A percentile compares a stretch with the other conserved stretches of the same genome.
Evolutionary conservation across 2,329 filamentous ascomycete genomes (phyloP).

Genomic region (Aspergillaceae sp.): DNA sequence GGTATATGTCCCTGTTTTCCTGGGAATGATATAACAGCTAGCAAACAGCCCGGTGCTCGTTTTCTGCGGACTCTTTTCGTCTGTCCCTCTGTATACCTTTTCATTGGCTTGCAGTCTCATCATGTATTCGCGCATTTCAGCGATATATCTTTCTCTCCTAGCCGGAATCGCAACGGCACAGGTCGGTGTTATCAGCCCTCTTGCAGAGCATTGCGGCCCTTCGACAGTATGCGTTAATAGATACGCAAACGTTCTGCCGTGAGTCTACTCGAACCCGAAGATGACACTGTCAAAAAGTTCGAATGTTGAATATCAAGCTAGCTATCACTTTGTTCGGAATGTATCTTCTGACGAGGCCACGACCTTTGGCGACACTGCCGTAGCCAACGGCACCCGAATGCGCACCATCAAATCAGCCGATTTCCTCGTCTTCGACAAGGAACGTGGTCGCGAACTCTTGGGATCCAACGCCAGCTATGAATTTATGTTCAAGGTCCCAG

Average conservation of each 20-base stretch:
- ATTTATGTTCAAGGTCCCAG: conserved; percentile 30
- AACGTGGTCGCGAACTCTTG: conserved; percentile 28
- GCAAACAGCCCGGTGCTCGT: not conserved
- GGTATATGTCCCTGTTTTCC: no score
- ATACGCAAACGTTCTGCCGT: conserved; percentile 24
- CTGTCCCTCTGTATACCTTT: no score
- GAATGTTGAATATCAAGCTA: conserved; percentile 13
- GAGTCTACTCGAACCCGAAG: conserved; percentile 2
- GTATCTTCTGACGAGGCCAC: conserved; percentile 16
- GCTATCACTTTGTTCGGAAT: conserved; percentile 32
- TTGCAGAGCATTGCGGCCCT: conserved; percentile 21
- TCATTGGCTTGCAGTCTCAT: no score
- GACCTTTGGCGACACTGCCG: conserved; percentile 24
- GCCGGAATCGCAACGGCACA: conserved; percentile 12
- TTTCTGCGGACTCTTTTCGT: no score
- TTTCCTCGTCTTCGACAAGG: conserved; percentile 33
- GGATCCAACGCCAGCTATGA: conserved; percentile 30
- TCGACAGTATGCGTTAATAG: conserved; percentile 32
- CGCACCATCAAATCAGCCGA: conserved; percentile 23
- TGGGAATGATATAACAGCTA: no score
- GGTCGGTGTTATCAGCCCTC: conserved; percentile 18
- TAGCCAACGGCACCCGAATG: conserved; percentile 26
- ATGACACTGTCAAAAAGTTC: not conserved
- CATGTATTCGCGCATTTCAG: conserved; percentile 1
- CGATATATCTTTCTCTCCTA: conserved; percentile 1